These are phyloP conservation scores for Corymbia citriodora DNA, from an alignment of 441 rosid genomes.

Conservation along the genomic window DNA sequence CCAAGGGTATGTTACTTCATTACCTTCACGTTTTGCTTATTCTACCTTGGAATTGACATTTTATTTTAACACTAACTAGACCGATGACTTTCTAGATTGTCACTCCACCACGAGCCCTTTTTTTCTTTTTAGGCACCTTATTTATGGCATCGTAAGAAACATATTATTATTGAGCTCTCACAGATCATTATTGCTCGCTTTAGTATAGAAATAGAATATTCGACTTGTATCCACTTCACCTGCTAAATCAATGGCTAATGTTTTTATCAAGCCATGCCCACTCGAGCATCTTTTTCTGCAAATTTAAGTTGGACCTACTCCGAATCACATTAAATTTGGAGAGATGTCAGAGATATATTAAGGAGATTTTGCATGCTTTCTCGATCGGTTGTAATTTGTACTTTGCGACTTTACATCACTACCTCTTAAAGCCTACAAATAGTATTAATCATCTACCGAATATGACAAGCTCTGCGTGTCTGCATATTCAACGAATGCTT, in stretches of 20 bases:
- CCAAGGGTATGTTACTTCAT: rapidly evolving
- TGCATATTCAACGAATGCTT: no score
- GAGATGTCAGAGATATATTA: neutral
- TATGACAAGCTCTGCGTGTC: no score
- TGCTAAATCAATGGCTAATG: rapidly evolving
- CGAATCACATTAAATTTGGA: rapidly evolving
- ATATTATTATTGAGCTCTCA: neutral
- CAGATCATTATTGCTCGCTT: no score
- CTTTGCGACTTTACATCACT: neutral
- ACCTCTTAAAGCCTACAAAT: neutral
- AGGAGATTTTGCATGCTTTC: neutral
- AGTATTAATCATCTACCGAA: neutral
- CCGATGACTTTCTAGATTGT: rapidly evolving
- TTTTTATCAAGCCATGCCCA: neutral
- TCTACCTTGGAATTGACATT: neutral
- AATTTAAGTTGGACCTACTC: neutral
- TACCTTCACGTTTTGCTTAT: neutral
- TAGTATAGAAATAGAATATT: no score
- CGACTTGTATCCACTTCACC: rapidly evolving
- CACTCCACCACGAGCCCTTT: rapidly evolving
- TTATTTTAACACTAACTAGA: rapidly evolving
- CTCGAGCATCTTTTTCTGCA: rapidly evolving
- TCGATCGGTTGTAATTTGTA: neutral
- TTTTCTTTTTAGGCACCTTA: neutral
- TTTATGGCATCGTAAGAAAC: neutral